phyloP scores from a whole-genome alignment of 129 eudicot species.

The Kitagawia praeruptora region DNA sequence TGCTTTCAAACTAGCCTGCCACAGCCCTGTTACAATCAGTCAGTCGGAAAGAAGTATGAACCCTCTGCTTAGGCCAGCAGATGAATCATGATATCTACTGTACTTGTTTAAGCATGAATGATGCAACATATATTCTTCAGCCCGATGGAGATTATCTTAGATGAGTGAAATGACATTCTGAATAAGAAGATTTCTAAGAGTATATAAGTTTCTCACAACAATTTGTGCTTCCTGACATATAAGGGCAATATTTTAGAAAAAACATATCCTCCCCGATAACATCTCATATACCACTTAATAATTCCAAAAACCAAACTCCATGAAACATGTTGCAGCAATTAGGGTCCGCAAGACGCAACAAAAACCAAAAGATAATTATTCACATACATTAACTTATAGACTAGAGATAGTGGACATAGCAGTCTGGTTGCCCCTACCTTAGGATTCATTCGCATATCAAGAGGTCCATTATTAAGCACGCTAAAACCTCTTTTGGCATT shows the following conservation, averaged over 20 bases:
- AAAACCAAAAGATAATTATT: neutral
- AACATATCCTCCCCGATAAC: neutral
- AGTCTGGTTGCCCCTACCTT: conserved; percentile 41
- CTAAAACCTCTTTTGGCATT: conserved; percentile 87
- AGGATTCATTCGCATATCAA: conserved; percentile 98
- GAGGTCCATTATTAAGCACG: conserved; percentile 80
- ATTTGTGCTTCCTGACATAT: neutral
- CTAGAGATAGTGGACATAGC: neutral
- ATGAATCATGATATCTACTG: neutral
- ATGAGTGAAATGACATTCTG: neutral
- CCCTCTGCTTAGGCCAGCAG: conserved; percentile 15
- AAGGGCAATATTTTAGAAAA: neutral
- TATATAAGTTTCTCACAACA: neutral
- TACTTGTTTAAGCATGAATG: neutral
- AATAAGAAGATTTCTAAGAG: neutral
- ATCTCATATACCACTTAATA: neutral
- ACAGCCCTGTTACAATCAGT: conserved; percentile 63
- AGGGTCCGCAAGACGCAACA: neutral
- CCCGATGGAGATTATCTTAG: neutral
- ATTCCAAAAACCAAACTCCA: neutral
- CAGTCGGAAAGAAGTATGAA: conserved; percentile 31
- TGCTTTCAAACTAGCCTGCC: conserved; percentile 86
- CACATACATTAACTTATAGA: neutral
- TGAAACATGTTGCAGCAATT: neutral
- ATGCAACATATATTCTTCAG: neutral